Evolutionary conservation across 768 basidiomycete genomes (phyloP), one percentile per base, ranked within the genome.

Genomic region (Astraeus odoratus): DNA sequence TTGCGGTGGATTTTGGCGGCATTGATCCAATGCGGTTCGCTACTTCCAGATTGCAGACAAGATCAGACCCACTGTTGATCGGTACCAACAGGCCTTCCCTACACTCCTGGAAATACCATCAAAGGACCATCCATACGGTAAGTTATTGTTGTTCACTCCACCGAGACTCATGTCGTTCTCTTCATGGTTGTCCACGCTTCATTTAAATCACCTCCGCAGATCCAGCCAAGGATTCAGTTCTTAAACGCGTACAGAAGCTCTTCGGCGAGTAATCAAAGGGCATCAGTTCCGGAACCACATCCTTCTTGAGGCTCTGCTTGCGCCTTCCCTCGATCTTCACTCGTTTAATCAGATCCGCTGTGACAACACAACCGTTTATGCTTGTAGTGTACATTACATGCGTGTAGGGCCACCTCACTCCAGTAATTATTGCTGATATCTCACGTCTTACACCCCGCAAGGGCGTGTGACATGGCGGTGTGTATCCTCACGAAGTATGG

Each of bases 111-210:
- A 99, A 67, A 98, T 99, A 50, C 96, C 96, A 20, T 93, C 91
- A 44, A 98, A 98, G 65, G 95, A 98, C 59, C 93, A 96, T 66
- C 95, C 95, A 27, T 98, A 98, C 57, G 94, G 95, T 95, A 43
- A 47, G 78, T 67, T 31, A 34, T 38, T 41, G 8, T 41, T 26
- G 20, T n/a, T 39, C 41, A 24, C 46, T 31, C 27, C 22, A n/a
- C n/a, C 24, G 33, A 30, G 8, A 37, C 37, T 25, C 38, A 34
- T 47, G 39, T 29, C 43, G 36, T 42, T 30, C 31, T 22, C 39
- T 27, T 34, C 40, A 27, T 48, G 15, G 29, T 30, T 24, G 13
- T 20, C 19, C 37, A 41, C 23, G 50, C 49, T 50, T 43, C 49
- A 48, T 47, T 53, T 45, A 35, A 55, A 50, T 58, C 44, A 54